Evolutionary conservation across 2,329 filamentous ascomycete genomes (phyloP).

Genomic region (Basipetospora sp.): DNA sequence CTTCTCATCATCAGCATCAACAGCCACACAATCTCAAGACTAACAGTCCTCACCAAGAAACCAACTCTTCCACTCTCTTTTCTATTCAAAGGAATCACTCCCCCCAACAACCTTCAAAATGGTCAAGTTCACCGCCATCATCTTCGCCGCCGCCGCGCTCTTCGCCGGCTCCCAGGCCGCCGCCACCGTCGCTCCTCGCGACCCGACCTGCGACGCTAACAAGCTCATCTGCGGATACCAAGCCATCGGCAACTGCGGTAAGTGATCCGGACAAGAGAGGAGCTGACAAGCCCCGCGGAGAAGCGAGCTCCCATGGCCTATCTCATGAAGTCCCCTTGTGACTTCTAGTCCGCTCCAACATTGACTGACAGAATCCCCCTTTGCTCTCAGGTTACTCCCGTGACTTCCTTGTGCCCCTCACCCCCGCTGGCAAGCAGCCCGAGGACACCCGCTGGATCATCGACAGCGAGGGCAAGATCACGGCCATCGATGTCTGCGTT

Average conservation of each 20-base stretch:
- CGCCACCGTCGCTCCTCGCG: background rate
- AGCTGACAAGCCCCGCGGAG: too few relatives aligned
- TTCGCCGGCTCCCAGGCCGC: background rate
- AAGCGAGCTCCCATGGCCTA: too few relatives aligned
- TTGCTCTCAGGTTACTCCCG: background rate
- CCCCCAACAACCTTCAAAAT: background rate
- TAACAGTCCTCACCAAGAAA: too few relatives aligned
- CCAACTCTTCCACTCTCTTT: background rate
- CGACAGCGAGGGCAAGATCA: background rate
- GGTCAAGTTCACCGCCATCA: conserved; percentile 1
- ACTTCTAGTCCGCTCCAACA: too few relatives aligned
- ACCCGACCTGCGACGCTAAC: background rate
- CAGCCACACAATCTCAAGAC: too few relatives aligned
- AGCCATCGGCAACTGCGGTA: background rate
- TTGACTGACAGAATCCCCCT: too few relatives aligned
- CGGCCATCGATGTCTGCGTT: background rate
- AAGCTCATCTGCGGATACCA: background rate
- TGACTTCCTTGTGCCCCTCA: background rate
- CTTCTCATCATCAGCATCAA: too few relatives aligned
- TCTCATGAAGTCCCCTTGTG: too few relatives aligned
- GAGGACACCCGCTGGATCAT: background rate
- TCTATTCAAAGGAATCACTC: background rate
- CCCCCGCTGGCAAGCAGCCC: background rate
- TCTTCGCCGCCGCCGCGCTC: background rate
- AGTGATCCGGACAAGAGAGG: too few relatives aligned